Evolutionary conservation across 2,329 filamentous ascomycete species (phyloP), one percentile per base, ranked within the genome.

Genomic region (Metarhizium robertsii): DNA sequence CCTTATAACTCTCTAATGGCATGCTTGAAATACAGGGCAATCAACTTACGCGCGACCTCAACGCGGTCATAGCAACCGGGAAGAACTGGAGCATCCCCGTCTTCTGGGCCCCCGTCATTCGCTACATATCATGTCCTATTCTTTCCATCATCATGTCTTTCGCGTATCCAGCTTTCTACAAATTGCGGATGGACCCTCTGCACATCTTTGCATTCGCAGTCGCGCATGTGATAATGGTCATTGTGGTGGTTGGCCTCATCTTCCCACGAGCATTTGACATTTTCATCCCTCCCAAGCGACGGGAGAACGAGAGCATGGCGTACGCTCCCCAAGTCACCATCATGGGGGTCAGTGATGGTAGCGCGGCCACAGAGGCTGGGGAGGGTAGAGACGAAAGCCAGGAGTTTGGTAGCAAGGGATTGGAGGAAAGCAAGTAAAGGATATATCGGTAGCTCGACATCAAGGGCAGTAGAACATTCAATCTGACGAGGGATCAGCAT

Each of bases 81-180:
- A 73, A 73, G 10, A 81, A 81, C 59, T 80, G 78, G 79, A 71
- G 65, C 3, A 78, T 81, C 3, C 78, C 77, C 3, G 57, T 32
- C 34, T 70, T 78, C 59, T 75, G 77, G 64, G 45, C 45, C 11
- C 45, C 45, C 10, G 18, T 30, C 20, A 62, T 77, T 0, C 74
- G 75, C 6, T 78, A 75, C 29, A 59, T 77, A 25, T 72, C 71
- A 7, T 73, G 69, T 0, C 76, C 75, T 0, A 68, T 75, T 6
- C 65, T 78, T 0, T 71, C 71, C 6, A 70, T 79, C n/a, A 71
- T 77, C 32, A 73, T 73, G 57, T 73, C 71, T 43, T 77, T 79
- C 53, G 70, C 73, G 0, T 78, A 76, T 48, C 32, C 32, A 11
- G 32, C 32, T 34, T 34, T 34, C 32, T 34, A 8, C 32, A 11